phyloP scores from a whole-genome alignment of 1,284 basidiomycete genomes.

The Polyporus tsugae region DNA sequence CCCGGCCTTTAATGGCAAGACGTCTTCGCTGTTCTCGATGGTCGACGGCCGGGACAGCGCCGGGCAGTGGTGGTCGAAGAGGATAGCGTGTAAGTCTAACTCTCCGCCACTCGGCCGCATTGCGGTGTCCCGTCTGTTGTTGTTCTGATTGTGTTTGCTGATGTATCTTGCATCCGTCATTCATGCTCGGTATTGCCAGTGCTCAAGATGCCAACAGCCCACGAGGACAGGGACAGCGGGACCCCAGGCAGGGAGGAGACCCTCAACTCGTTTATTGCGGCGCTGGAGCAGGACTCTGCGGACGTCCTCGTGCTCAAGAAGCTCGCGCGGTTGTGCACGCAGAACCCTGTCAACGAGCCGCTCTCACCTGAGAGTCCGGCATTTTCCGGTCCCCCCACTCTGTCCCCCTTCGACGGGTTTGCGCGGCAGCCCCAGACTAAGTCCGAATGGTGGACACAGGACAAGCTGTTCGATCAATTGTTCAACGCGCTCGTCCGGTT shows the following conservation, averaged over 20 bases:
- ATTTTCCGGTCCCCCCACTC: slow-evolving; percentile 54
- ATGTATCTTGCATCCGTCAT: slow-evolving; percentile 23
- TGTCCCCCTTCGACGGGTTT: slow-evolving; percentile 36
- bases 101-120: slow-evolving; percentile 5
- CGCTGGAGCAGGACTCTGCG: slow-evolving; percentile 60
- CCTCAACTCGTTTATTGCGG: slow-evolving; percentile 58
- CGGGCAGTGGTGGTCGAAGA: slow-evolving; percentile 81
- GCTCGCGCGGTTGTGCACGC: slow-evolving; percentile 65
- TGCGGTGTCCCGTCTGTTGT: slow-evolving; percentile 15
- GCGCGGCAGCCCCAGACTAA: slow-evolving; percentile 53
- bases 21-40: slow-evolving; percentile 69
- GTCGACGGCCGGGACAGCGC: slow-evolving; percentile 66
- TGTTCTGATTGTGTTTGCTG: slow-evolving; percentile 34
- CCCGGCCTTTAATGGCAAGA: slow-evolving; percentile 61
- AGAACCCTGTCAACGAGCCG: slow-evolving; percentile 60
- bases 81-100: slow-evolving; percentile 63
- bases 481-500: slow-evolving; percentile 69
- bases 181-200: slow-evolving; percentile 46
- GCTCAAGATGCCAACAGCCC: slow-evolving; percentile 54
- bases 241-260: slow-evolving; percentile 56
- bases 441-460: slow-evolving; percentile 69
- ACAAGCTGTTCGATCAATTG: slow-evolving; percentile 70
- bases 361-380: slow-evolving; percentile 51
- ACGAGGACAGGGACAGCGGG: slow-evolving; percentile 46
- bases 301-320: slow-evolving; percentile 64